Evolutionary conservation across 1,139 yeast species (phyloP), one percentile per base, ranked within the genome.

Genomic region (Candida tunisiensis): DNA sequence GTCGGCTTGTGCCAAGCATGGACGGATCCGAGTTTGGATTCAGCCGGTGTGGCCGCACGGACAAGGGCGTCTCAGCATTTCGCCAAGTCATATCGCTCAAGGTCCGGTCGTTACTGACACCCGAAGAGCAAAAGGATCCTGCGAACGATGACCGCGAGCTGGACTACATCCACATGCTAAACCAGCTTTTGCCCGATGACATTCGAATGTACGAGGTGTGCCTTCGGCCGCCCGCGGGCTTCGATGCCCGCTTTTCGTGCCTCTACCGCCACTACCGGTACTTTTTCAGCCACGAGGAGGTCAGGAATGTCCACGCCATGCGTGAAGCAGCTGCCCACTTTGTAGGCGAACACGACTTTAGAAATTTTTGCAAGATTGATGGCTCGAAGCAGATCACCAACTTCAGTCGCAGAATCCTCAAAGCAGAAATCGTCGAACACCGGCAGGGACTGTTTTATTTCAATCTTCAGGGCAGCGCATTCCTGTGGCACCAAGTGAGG

Each of bases 401-500:
- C 44, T 85, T 66, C 48, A 51, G 45, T 17, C 34, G 47, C 14
- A 25, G 26, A 24, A 34, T 35, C 18, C 26, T 42, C 28, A 34
- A 30, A 24, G 34, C 46, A 1, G 34, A 39, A 3, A 51, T 53
- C 13, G 37, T 35, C 5, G 40, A 35, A 5, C 35, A 31, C 5
- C 25, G 27, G 10, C 36, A 29, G 2, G 40, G 39, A n/a, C 29
- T 45, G 23, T 78, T 63, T 42, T 75, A 74, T 32, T 73, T 88
- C 47, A 85, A 83, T 45, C 56, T 88, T 29, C 63, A 68, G 37
- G 99, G 98, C 0, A 60, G 80, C 2, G 98, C 98, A 6, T 91
- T 91, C 41, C 55, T 91, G 33, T 91, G 98, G 98, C 96, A 91
- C 47, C 99, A 91, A 49, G 99, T 91, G 14, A 65, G 98, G 28